Evolutionary conservation across 169 alveolate species (phyloP).

Genomic region (Theileria parva): DNA sequence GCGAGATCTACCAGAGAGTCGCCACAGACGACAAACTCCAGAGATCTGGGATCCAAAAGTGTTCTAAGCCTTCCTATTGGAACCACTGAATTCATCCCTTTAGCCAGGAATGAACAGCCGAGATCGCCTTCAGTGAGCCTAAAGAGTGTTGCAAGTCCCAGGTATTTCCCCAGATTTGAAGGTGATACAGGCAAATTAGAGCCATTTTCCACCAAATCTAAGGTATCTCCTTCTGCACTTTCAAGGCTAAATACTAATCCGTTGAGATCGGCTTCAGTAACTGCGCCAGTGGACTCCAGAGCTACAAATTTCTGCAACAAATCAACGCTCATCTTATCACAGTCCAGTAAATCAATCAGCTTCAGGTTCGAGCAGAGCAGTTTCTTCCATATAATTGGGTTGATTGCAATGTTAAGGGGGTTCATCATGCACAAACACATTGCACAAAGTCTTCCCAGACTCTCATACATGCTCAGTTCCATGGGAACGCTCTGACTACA

Average conservation of each 20-base stretch:
- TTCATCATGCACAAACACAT: slow-evolving; percentile 85
- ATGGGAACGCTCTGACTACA: slow-evolving; percentile 47
- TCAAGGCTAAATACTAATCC: slow-evolving; percentile 53
- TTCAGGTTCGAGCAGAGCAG: slow-evolving; percentile 65
- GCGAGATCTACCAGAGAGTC: slow-evolving; percentile 85
- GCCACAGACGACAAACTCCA: slow-evolving; percentile 88
- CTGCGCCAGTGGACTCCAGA: slow-evolving; percentile 3
- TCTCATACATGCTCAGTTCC: slow-evolving; percentile 84
- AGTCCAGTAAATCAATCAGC: slow-evolving; percentile 52
- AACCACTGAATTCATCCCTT: slow-evolving; percentile 85
- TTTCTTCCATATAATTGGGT: slow-evolving; percentile 88
- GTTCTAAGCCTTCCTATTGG: slow-evolving; percentile 88
- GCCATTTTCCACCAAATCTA: slow-evolving; percentile 71
- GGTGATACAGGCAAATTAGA: slow-evolving; percentile 73
- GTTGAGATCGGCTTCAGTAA: background rate
- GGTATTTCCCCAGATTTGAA: slow-evolving; percentile 77
- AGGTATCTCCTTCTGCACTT: slow-evolving; percentile 36
- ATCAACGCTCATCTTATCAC: slow-evolving; percentile 55
- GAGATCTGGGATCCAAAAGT: slow-evolving; percentile 76
- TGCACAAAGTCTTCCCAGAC: slow-evolving; percentile 88
- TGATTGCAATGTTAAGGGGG: slow-evolving; percentile 82
- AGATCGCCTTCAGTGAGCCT: slow-evolving; percentile 81
- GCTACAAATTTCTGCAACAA: slow-evolving; percentile 24
- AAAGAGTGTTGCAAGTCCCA: slow-evolving; percentile 79
- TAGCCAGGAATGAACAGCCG: slow-evolving; percentile 75